Conservation (phyloP, 2,329 filamentous ascomycete genomes). For the Xylariaceae sp. region DNA sequence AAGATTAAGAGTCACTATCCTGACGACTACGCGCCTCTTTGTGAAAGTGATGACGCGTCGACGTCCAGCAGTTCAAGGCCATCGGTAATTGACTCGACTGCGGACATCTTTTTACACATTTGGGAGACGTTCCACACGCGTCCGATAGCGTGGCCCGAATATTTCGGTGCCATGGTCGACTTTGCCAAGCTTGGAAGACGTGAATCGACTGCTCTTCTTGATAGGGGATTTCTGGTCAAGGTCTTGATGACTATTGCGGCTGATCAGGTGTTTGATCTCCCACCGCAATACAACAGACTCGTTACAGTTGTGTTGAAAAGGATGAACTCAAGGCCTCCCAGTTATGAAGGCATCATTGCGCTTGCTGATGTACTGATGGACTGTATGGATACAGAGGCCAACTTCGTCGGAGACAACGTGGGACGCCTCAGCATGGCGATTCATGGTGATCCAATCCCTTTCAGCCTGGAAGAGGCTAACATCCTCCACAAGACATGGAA, state of each 20-base stretch:
- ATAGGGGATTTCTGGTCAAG: slow-evolving; percentile 54
- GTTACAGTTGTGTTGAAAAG: slow-evolving; percentile 48
- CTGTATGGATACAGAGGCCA: slow-evolving; percentile 38
- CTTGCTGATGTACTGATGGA: slow-evolving; percentile 44
- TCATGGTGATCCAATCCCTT: slow-evolving; percentile 37
- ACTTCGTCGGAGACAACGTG: slow-evolving; percentile 36
- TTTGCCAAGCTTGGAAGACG: slow-evolving; percentile 58
- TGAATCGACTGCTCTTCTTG: slow-evolving; percentile 56
- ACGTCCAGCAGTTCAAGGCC: slow-evolving; percentile 22
- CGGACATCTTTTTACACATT: slow-evolving; percentile 49
- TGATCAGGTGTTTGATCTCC: slow-evolving; percentile 49
- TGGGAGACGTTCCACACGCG: slow-evolving; percentile 59
- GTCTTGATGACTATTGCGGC: slow-evolving; percentile 56
- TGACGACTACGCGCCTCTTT: slow-evolving; percentile 39
- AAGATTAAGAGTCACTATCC: slow-evolving; percentile 47
- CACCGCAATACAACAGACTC: slow-evolving; percentile 52
- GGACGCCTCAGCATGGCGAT: slow-evolving; percentile 36
- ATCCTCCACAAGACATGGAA: slow-evolving; percentile 42
- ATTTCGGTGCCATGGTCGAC: slow-evolving; percentile 64
- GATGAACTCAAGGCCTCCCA: slow-evolving; percentile 44
- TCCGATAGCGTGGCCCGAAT: slow-evolving; percentile 68
- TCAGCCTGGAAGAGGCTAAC: slow-evolving; percentile 43
- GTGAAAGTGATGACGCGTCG: slow-evolving; percentile 24
- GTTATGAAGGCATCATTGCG: slow-evolving; percentile 49
- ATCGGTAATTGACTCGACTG: slow-evolving; percentile 35